These are phyloP conservation scores for Cryptococcus deneoformans DNA, from an alignment of 1,284 basidiomycete genomes.

Conservation along the genomic window DNA sequence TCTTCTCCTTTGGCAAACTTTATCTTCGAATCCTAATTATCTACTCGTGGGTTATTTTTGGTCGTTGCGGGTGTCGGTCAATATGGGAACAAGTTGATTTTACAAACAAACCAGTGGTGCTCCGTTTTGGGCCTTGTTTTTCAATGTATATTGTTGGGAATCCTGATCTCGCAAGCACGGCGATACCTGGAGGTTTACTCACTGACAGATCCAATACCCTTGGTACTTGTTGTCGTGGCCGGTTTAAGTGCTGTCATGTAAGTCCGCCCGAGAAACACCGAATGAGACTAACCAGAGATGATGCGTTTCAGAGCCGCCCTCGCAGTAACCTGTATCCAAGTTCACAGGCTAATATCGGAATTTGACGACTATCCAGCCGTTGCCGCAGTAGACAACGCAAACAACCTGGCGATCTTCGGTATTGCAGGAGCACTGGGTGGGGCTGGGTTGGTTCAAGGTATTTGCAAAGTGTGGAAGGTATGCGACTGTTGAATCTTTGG, in stretches of 20 bases:
- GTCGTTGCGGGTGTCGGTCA: neutral
- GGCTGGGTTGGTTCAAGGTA: neutral
- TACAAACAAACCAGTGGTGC: neutral
- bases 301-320: slow-evolving; percentile 1
- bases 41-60: slow-evolving; percentile 1
- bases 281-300: neutral
- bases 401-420: slow-evolving; percentile 1
- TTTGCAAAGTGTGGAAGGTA: slow-evolving; percentile 5
- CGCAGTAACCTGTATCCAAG: slow-evolving; percentile 1
- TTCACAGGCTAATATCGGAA: neutral
- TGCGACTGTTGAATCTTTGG: neutral
- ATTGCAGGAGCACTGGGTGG: neutral
- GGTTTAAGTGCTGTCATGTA: neutral
- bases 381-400: neutral
- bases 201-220: neutral
- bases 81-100: neutral
- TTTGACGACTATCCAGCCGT: neutral
- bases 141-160: slow-evolving; percentile 1
- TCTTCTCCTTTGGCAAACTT: slow-evolving; percentile 5
- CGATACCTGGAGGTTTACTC: neutral
- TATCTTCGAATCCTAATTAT: neutral
- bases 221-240: neutral
- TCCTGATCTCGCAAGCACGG: neutral
- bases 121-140: neutral
- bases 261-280: neutral